Evolutionary conservation across 805 yeast species (phyloP), one percentile per base, ranked within the genome.

Genomic region (Isabelozyma gotoi): DNA sequence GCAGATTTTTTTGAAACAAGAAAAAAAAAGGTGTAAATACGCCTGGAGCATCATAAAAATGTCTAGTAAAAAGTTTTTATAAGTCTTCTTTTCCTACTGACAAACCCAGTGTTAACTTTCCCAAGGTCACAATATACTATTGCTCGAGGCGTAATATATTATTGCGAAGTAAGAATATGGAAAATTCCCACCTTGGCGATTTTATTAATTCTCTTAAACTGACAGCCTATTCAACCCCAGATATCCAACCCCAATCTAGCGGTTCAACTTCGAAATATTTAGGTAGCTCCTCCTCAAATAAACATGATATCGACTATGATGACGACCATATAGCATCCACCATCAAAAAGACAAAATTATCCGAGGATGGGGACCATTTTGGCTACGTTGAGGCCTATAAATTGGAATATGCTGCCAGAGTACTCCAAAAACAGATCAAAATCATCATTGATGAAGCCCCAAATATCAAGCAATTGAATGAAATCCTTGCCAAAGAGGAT

Each of bases 371-470:
- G 7, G 34, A 14, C 10, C 18, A n/a, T 12, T 43, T 66, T 43
- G 72, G 72, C 4, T 63, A 56, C 43, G 66, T 68, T 2, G 74
- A 71, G 39, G 57, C 69, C 16, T 67, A 66, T 45, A 70, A 63
- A 45, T 46, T 67, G 18, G 76, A 71, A 51, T 68, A 71, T 47
- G 59, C 69, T 33, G 63, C 73, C 10, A 57, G 71, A 33, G 52
- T 59, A 19, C 48, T 84, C 3, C 81, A 83, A 43, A 78, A 76
- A 36, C 68, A 80, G 18, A 65, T 83, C 6, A 67, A 68, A 40
- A 65, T 71, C 10, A 71, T 86, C 15, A 44, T 84, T 2, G 67
- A 73, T 4, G 75, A 76, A n/a, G 75, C 88, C 1, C 89, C 89
- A 3, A 75, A 76, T 40, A 51, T 68, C 10, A 62, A 70, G 11